phyloP scores from a whole-genome alignment of 73 alveolate genomes.

The Effrenium voratum region DNA sequence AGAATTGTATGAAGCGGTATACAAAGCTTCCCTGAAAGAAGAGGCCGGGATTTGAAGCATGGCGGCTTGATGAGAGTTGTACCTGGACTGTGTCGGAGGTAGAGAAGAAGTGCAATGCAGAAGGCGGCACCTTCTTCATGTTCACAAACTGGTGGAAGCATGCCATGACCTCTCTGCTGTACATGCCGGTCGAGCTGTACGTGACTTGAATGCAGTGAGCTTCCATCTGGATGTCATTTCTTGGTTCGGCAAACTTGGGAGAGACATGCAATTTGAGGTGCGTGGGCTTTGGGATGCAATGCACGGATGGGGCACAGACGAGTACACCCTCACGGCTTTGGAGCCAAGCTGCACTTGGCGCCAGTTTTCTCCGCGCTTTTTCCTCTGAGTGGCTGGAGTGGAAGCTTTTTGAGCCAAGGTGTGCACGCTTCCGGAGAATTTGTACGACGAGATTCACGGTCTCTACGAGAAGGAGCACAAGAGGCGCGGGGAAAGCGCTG shows the following conservation, averaged over 20 bases:
- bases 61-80: too few species aligned
- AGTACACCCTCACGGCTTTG: conserved; percentile 81
- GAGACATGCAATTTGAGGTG: background rate
- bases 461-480: conserved; percentile 62
- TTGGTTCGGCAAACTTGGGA: background rate
- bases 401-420: background rate
- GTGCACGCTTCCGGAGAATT: conserved; percentile 90
- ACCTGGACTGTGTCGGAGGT: background rate
- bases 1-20: conserved; percentile 70
- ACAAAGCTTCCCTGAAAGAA: conserved; percentile 77
- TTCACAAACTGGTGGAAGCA: conserved; percentile 93
- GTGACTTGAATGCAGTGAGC: background rate
- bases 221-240: background rate
- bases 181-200: conserved; percentile 85
- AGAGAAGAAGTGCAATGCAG: conserved; percentile 74
- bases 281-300: conserved; percentile 81
- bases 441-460: conserved; percentile 80
- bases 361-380: background rate
- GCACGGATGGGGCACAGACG: conserved; percentile 93
- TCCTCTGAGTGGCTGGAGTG: background rate
- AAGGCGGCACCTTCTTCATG: conserved; percentile 64
- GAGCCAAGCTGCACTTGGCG: conserved; percentile 16
- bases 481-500: conserved; percentile 1
- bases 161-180: conserved; percentile 56
- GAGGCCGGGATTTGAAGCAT: conserved; percentile 13